Conservation (phyloP, 129 eudicot species). For the Tanacetum coccineum region DNA sequence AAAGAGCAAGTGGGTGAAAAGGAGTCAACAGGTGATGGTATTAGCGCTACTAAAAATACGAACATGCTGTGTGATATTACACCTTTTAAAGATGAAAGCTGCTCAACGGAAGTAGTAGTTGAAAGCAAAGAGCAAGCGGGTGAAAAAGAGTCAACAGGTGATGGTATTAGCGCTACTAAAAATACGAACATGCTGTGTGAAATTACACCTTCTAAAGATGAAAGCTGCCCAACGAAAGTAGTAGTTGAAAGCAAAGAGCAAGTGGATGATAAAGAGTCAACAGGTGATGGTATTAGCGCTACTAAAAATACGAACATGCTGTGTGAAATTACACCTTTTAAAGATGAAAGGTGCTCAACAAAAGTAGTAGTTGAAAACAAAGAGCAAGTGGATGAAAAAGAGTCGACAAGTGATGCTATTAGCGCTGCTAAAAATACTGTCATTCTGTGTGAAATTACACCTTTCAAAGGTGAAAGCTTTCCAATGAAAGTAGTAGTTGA, state of each 20-base stretch:
- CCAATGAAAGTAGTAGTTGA: constrained; percentile 6
- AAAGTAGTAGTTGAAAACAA: not conserved
- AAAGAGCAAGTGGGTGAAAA: not conserved
- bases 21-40: constrained; percentile 4
- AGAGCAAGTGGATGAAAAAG: not conserved
- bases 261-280: not conserved
- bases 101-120: too few relatives aligned
- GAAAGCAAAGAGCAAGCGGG: too few relatives aligned
- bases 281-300: not conserved
- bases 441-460: not conserved
- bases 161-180: not conserved
- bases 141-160: too few relatives aligned
- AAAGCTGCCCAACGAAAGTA: not conserved
- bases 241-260: not conserved
- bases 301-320: not conserved
- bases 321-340: not conserved
- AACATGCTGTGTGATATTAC: not conserved
- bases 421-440: not conserved
- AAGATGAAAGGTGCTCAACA: not conserved
- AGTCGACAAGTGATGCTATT: not conserved
- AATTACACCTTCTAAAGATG: not conserved
- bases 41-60: not conserved
- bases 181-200: not conserved
- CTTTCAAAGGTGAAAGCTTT: not conserved
- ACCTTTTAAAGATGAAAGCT: not conserved